A percentile compares a stretch with the other conserved stretches of the same genome.
Evolutionary conservation across 2,329 filamentous ascomycete genomes (phyloP).

Genomic region (Penicillium griseofulvum): DNA sequence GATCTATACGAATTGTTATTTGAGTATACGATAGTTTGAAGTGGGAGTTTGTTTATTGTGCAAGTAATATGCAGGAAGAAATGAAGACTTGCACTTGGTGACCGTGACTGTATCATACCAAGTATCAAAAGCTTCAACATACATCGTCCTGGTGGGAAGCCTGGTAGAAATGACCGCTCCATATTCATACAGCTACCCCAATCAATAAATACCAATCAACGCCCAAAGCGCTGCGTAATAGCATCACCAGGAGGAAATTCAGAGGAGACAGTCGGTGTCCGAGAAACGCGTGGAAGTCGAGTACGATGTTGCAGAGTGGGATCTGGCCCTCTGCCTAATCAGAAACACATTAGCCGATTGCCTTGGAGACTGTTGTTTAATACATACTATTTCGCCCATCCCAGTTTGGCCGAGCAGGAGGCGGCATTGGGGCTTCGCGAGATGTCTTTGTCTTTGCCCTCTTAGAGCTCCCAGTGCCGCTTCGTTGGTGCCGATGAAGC

Average conservation of each 20-base stretch:
- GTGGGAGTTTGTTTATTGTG: background rate
- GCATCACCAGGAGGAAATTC: slow-evolving; percentile 24
- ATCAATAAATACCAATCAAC: background rate
- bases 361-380: background rate
- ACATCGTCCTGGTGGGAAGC: background rate
- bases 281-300: slow-evolving; percentile 22
- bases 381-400: slow-evolving; percentile 25
- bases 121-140: background rate
- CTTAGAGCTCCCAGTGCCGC: slow-evolving; percentile 40
- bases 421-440: slow-evolving; percentile 30
- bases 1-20: too few relatives aligned
- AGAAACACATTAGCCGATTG: background rate
- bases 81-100: background rate
- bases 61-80: background rate
- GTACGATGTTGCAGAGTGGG: slow-evolving; percentile 29
- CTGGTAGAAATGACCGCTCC: background rate
- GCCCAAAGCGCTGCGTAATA: slow-evolving; percentile 27
- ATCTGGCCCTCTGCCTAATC: slow-evolving; percentile 10
- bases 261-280: slow-evolving; percentile 21
- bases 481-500: slow-evolving; percentile 41
- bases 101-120: background rate
- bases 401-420: slow-evolving; percentile 27
- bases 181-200: background rate
- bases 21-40: too few relatives aligned
- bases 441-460: slow-evolving; percentile 20